Percentiles rank a stretch among this genome's conserved stretches.
Conservation (phyloP, 192 early-diverging fungal species). For the Paraglomus brasilianum region DNA sequence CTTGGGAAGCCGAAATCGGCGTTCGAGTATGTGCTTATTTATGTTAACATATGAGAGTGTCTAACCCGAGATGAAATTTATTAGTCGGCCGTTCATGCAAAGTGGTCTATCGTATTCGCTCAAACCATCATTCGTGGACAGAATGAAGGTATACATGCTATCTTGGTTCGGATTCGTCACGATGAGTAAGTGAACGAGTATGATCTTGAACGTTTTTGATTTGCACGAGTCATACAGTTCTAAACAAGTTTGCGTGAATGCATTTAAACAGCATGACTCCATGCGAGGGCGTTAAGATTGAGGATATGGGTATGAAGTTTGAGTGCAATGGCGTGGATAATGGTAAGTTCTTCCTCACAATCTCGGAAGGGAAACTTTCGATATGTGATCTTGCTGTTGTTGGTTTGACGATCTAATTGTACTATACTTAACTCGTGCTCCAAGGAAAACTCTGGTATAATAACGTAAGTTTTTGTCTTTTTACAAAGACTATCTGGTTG, state of each 20-base stretch:
- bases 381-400: neutral
- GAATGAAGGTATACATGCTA: conserved; percentile 73
- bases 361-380: too few species aligned
- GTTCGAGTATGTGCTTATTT: neutral
- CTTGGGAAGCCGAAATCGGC: neutral
- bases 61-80: neutral
- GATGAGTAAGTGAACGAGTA: conserved; percentile 44
- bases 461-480: conserved; percentile 4
- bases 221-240: too few species aligned
- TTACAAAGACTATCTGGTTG: neutral
- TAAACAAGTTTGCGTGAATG: too few species aligned
- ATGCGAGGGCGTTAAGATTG: conserved; percentile 63
- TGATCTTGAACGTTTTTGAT: too few species aligned
- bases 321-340: conserved; percentile 80
- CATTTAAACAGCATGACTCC: conserved; percentile 46
- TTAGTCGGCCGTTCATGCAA: conserved; percentile 63
- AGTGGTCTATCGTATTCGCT: conserved; percentile 73
- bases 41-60: neutral
- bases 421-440: conserved; percentile 53
- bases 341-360: conserved; percentile 66
- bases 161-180: conserved; percentile 72
- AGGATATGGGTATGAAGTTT: conserved; percentile 74
- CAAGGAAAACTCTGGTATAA: conserved; percentile 55
- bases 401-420: conserved; percentile 40
- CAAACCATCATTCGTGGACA: conserved; percentile 64